phyloP scores from a whole-genome alignment of 306 rosid species.

The Bauhinia variegata region DNA sequence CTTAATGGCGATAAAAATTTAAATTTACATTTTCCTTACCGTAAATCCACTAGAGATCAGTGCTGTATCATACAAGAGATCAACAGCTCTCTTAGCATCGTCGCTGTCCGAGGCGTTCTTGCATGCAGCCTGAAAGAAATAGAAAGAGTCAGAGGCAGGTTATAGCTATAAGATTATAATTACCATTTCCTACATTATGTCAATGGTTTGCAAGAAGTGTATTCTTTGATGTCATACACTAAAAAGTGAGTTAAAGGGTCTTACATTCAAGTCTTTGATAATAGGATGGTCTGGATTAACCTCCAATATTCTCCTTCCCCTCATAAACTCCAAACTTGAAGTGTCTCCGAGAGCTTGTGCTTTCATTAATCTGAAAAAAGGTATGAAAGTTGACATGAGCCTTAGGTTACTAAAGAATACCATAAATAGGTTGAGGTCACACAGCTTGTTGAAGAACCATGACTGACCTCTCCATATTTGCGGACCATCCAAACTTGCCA shows the following conservation, averaged over 20 bases:
- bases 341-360: conserved; percentile 98
- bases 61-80: conserved; percentile 88
- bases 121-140: conserved; percentile 79
- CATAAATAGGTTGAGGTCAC: neutral
- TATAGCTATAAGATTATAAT: neutral
- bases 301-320: conserved; percentile 98
- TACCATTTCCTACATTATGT: neutral
- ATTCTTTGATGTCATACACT: neutral
- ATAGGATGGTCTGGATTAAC: conserved; percentile 94
- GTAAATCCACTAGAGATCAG: conserved; percentile 96
- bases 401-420: neutral
- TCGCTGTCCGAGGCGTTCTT: conserved; percentile 81
- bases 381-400: neutral
- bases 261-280: conserved; percentile 80
- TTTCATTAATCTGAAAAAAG: conserved; percentile 84
- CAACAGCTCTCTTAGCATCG: conserved; percentile 89
- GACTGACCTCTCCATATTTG: conserved; percentile 95
- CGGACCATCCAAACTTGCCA: conserved; percentile 99
- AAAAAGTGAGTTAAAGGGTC: conserved; percentile 31
- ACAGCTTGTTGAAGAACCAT: neutral
- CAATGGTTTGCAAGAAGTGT: too few species aligned
- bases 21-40: conserved; percentile 44
- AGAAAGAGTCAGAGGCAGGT: neutral
- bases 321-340: conserved; percentile 94
- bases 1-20: neutral